These are phyloP conservation scores for Kregervanrija delftensis DNA, from an alignment of 805 yeast species.

Conservation along the genomic window DNA sequence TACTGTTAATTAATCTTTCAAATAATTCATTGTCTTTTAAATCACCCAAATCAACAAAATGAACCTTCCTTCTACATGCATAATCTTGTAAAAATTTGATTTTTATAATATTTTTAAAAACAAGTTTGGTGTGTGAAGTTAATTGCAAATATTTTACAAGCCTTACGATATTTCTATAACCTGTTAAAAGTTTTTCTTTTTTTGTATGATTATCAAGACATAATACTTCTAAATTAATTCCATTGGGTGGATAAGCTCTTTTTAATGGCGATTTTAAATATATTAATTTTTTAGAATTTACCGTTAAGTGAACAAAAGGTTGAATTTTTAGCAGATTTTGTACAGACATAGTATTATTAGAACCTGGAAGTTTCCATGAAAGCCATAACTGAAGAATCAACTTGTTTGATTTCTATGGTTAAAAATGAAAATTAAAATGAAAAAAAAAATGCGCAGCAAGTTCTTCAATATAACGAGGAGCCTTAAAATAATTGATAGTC, in stretches of 20 bases:
- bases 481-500: too few relatives aligned
- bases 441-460: too few relatives aligned
- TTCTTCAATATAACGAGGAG: too few relatives aligned
- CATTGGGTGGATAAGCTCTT: slow-evolving; percentile 17
- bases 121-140: slow-evolving; percentile 2
- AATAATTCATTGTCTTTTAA: slow-evolving; percentile 10
- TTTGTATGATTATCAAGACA: slow-evolving; percentile 2
- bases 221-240: slow-evolving; percentile 13
- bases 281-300: slow-evolving; percentile 2
- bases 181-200: slow-evolving; percentile 5
- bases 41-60: not conserved
- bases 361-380: not conserved
- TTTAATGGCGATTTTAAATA: slow-evolving; percentile 12
- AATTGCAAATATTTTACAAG: slow-evolving; percentile 9
- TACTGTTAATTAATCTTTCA: slow-evolving; percentile 15
- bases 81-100: slow-evolving; percentile 20
- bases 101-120: slow-evolving; percentile 11
- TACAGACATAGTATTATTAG: too few relatives aligned
- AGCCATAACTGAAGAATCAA: not conserved
- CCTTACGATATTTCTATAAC: slow-evolving; percentile 19
- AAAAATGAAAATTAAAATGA: not conserved
- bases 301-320: not conserved
- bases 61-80: slow-evolving; percentile 9
- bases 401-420: not conserved
- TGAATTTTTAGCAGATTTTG: not conserved